Percentiles rank a stretch among this genome's conserved stretches.
Evolutionary conservation across 1,139 yeast genomes (phyloP).

Genomic region (Taphrina confusa): DNA sequence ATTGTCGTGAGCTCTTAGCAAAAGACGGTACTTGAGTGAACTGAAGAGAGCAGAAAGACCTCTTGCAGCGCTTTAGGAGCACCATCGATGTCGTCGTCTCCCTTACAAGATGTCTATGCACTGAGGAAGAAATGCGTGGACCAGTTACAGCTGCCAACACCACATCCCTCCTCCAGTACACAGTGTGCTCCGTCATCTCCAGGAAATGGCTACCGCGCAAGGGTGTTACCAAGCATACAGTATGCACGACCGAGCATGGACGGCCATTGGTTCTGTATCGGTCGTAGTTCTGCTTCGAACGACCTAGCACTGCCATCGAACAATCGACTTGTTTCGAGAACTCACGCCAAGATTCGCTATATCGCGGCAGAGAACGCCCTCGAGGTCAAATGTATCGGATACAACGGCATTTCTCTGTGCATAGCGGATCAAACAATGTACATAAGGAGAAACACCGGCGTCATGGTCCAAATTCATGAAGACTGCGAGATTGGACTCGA

Average conservation of each 20-base stretch:
- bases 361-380: conserved; percentile 42
- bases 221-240: conserved; percentile 11
- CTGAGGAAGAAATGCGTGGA: too few relatives aligned
- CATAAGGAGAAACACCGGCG: conserved; percentile 10
- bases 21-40: too few relatives aligned
- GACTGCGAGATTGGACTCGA: conserved; percentile 19
- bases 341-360: conserved; percentile 56
- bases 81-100: too few relatives aligned
- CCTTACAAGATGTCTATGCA: too few relatives aligned
- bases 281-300: conserved; percentile 18
- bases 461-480: conserved; percentile 15
- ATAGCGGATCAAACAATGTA: conserved; percentile 20
- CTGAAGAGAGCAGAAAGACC: too few relatives aligned
- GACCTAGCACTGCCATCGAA: conserved; percentile 52
- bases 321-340: conserved; percentile 66
- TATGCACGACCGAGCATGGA: conserved; percentile 6
- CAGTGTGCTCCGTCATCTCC: conserved; percentile 22
- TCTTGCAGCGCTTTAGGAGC: too few relatives aligned
- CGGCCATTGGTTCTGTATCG: conserved; percentile 23
- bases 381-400: conserved; percentile 62
- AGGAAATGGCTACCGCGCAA: not conserved
- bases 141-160: conserved; percentile 15
- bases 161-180: conserved; percentile 26
- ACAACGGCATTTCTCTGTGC: conserved; percentile 57
- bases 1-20: too few relatives aligned